These are phyloP conservation scores for Clitopilus passeckerianus DNA, from an alignment of 768 basidiomycete species.

Conservation along the genomic window DNA sequence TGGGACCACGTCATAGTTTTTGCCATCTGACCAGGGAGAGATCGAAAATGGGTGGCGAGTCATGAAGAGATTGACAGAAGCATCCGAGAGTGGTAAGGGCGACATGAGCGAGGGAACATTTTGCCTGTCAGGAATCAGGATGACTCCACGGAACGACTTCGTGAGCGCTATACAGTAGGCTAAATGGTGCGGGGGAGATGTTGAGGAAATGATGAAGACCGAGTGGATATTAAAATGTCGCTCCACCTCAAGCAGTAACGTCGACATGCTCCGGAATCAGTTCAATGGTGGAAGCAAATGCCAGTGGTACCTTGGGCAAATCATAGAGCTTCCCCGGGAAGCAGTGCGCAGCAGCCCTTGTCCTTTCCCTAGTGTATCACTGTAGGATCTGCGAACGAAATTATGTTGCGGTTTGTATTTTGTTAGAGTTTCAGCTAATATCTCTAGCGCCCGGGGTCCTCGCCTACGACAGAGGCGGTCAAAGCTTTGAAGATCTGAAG, in stretches of 20 bases:
- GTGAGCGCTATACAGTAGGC: too few relatives aligned
- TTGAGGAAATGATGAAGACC: neutral
- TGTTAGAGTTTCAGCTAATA: too few relatives aligned
- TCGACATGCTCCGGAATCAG: neutral
- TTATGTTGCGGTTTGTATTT: too few relatives aligned
- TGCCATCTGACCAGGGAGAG: too few relatives aligned
- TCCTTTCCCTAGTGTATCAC: too few relatives aligned
- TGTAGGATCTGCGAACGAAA: too few relatives aligned
- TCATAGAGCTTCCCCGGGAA: neutral
- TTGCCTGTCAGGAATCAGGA: neutral
- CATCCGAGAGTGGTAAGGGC: neutral
- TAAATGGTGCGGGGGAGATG: neutral
- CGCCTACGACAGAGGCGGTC: too few relatives aligned
- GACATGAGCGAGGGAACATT: neutral
- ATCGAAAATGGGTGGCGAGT: too few relatives aligned
- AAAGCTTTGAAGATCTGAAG: too few relatives aligned
- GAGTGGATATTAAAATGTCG: neutral
- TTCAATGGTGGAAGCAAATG: neutral
- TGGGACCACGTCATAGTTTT: neutral
- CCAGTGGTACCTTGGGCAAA: neutral
- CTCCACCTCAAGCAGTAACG: neutral
- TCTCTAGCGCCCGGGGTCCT: too few relatives aligned
- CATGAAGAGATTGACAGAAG: neutral
- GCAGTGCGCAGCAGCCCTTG: neutral
- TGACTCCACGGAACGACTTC: too few relatives aligned